phyloP scores from a whole-genome alignment of 768 basidiomycete genomes.

The Ramaria rubella region DNA sequence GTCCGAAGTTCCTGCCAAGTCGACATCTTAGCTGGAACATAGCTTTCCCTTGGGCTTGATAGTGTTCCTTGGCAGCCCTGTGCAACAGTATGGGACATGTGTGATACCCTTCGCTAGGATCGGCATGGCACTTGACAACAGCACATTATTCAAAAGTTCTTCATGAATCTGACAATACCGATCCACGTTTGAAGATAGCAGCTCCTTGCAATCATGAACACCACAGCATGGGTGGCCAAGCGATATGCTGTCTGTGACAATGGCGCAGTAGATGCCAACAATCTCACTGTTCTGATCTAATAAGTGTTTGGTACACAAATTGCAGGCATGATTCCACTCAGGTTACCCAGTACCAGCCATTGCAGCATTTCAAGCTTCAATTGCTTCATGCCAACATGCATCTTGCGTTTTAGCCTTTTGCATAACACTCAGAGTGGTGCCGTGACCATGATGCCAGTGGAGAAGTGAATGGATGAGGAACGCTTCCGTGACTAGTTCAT shows the following conservation, averaged over 20 bases:
- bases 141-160: not conserved
- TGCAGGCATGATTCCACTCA: constrained; percentile 28
- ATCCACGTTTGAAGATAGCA: constrained; percentile 9
- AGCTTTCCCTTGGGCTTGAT: constrained; percentile 16
- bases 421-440: not conserved
- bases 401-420: not conserved
- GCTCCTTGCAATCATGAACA: constrained; percentile 23
- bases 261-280: constrained; percentile 12
- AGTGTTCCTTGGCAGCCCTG: constrained; percentile 16
- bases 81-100: constrained; percentile 22
- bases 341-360: too few species aligned
- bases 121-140: constrained; percentile 10
- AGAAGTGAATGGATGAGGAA: not conserved
- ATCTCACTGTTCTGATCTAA: constrained; percentile 10
- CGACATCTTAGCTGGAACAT: constrained; percentile 27
- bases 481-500: not conserved
- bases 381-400: not conserved
- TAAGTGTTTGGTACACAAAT: constrained; percentile 20
- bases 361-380: constrained; percentile 9
- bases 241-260: constrained; percentile 27
- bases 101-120: constrained; percentile 5
- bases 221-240: constrained; percentile 29
- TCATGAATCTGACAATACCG: not conserved
- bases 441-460: not conserved
- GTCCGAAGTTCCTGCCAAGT: constrained; percentile 16